Evolutionary conservation across 1,139 yeast species (phyloP), one percentile per base, ranked within the genome.

Genomic region (Yamadazyma kanchanaburiensis): DNA sequence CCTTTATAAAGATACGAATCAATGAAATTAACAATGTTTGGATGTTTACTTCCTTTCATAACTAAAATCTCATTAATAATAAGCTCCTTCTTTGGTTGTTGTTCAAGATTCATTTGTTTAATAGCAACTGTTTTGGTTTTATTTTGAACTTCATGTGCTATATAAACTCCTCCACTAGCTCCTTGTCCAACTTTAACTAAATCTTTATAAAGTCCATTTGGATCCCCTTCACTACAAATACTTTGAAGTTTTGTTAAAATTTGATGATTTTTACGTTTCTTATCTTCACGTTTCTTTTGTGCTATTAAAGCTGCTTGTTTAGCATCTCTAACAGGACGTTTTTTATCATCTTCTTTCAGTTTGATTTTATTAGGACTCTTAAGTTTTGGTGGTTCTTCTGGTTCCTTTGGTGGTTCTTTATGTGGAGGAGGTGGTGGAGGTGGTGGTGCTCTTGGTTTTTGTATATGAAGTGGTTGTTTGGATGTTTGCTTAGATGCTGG

Each of bases 161-260:
- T 86, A 53, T 81, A 91, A 27, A 91, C 98, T 31, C 97, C 97
- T 35, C 98, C 98, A 22, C 94, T 81, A 0, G 98, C 98, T 50
- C 98, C 98, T 61, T 91, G 97, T 5, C 98, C 98, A 50, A 91
- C 83, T 62, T 91, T 89, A 12, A 72, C 66, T 38, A 89, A 64
- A 49, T 80, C 80, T 27, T 70, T 65, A 55, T 86, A 94, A 29
- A 74, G 56, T 32, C 66, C 66, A 21, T 80, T 77, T n/a, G 99
- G 98, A 56, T 94, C 94, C 3, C 91, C 94, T 23, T 77, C 80
- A 3, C 87, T 74, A 50, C 97, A 91, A 28, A 91, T 89, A 24
- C 80, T 75, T 35, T 76, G 71, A 32, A 91, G 65, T 46, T 79
- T 83, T 33, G 76, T 72, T 38, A 86, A 71, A 15, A 86, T 77